Base-by-base conservation (phyloP, 2,329 filamentous ascomycete species). In the Sarocladiaceae sp. region DNA sequence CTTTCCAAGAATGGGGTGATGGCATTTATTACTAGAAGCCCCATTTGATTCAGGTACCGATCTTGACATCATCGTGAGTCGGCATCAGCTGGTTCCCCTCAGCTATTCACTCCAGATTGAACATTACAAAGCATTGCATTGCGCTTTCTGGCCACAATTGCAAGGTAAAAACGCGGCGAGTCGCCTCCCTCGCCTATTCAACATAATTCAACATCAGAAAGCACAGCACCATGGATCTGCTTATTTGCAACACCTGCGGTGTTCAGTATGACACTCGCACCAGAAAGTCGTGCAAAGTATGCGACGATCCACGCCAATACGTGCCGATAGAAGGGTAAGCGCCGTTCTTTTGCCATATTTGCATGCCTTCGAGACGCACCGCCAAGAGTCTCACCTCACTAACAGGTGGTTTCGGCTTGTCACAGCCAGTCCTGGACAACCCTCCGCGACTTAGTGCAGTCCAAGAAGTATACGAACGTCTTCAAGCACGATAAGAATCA, bases 301-400 rank as follows among this genome's bases (percentile, higher is more conserved):
- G 87, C 68, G 86, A 90, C 64, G 86, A 89, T 64, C 76, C 86
- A 1, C 78, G 87, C 4, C 86, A 90, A 66, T 90, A 79, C 61
- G 82, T 88, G 0, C 85, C 86, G 0, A 55, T 61, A 0, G 61
- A 64, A 2, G 64, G 67, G 1, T 37, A 50, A 50, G 33, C 12
- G n/a, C n/a, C n/a, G n/a, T n/a, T n/a, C n/a, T n/a, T n/a, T n/a
- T n/a, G n/a, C n/a, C n/a, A n/a, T n/a, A n/a, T n/a, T n/a, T n/a
- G n/a, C n/a, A n/a, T n/a, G n/a, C n/a, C n/a, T n/a, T n/a, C n/a
- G n/a, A n/a, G n/a, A n/a, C n/a, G n/a, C n/a, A n/a, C n/a, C 11
- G 31, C 8, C 26, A 18, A 20, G 20, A 18, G 23, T 72, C 75
- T 0, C 65, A 69, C 50, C 44, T 17, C 12, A 10, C 22, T 2